Percentiles rank a stretch among this genome's conserved stretches.
phyloP scores from a whole-genome alignment of 2,329 filamentous ascomycete genomes.

The Arthrobotrys sinensis region DNA sequence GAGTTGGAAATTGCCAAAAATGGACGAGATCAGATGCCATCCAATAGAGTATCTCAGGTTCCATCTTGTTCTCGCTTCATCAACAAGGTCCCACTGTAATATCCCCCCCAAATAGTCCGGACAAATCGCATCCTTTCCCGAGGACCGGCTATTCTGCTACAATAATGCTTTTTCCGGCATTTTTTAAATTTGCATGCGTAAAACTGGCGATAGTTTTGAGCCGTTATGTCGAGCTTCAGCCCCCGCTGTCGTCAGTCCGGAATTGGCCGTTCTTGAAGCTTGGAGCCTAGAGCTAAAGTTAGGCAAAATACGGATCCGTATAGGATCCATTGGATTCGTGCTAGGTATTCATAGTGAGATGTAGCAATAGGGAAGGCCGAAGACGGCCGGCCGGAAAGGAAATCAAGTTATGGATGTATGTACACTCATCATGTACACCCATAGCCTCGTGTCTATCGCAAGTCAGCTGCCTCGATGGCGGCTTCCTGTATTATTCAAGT shows the following conservation, averaged over 20 bases:
- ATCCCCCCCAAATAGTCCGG: background rate
- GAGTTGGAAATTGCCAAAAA: conserved; percentile 55
- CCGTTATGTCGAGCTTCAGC: background rate
- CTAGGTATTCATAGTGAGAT: background rate
- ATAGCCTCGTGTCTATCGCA: background rate
- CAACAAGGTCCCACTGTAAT: conserved; percentile 12
- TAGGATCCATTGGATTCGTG: background rate
- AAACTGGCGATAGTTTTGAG: conserved; percentile 4
- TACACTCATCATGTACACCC: conserved; percentile 1
- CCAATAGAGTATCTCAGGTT: conserved; percentile 8
- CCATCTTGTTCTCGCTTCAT: conserved; percentile 30
- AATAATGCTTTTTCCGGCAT: conserved; percentile 2
- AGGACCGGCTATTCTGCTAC: conserved; percentile 27
- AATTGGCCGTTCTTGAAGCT: conserved; percentile 12
- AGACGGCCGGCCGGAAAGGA: conserved; percentile 22
- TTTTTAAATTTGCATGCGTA: conserved; percentile 42
- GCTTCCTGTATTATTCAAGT: background rate
- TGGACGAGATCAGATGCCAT: conserved; percentile 25
- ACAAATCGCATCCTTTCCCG: conserved; percentile 60
- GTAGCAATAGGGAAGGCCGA: background rate
- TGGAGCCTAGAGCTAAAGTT: background rate
- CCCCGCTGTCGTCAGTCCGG: background rate
- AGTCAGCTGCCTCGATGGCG: background rate
- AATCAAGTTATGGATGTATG: background rate
- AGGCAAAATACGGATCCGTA: conserved; percentile 22